Conservation (phyloP, 345 rosid genomes). For the Acer campestre region DNA sequence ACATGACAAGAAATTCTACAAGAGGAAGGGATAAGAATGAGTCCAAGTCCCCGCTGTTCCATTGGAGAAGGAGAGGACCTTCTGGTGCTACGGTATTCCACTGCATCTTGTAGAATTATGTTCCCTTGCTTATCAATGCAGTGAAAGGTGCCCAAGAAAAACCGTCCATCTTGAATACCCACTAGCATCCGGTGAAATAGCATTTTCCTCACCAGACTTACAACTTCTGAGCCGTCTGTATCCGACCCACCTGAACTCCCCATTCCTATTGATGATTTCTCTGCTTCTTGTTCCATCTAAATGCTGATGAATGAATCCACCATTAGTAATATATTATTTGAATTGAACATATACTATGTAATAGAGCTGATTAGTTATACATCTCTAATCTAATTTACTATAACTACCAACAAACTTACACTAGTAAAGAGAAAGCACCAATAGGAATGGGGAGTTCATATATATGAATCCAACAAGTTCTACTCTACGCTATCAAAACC, state of each 20-base stretch:
- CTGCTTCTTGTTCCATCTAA: constrained; percentile 33
- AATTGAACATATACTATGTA: too few relatives aligned
- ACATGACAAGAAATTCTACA: constrained; percentile 73
- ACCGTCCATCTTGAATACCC: constrained; percentile 86
- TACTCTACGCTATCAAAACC: neutral
- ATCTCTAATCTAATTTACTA: neutral
- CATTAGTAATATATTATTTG: too few relatives aligned
- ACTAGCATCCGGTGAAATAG: constrained; percentile 52
- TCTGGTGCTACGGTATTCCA: constrained; percentile 81
- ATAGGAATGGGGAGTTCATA: too few relatives aligned
- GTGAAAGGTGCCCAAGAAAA: constrained; percentile 27
- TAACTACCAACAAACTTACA: neutral
- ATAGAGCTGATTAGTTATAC: neutral
- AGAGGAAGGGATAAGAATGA: constrained; percentile 72
- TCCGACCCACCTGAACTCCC: constrained; percentile 29
- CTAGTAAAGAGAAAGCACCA: too few relatives aligned
- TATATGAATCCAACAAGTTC: too few relatives aligned
- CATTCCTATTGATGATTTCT: constrained; percentile 19
- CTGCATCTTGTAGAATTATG: constrained; percentile 80
- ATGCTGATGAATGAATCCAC: too few relatives aligned
- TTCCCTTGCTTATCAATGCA: constrained; percentile 95
- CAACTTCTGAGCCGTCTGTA: too few relatives aligned
- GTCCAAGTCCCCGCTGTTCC: constrained; percentile 88
- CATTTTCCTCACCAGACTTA: too few relatives aligned
- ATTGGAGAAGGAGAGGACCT: constrained; percentile 79